Evolutionary conservation across 2,329 filamentous ascomycete species (phyloP), one percentile per base, ranked within the genome.

Genomic region (Fusarium fujikuroi): DNA sequence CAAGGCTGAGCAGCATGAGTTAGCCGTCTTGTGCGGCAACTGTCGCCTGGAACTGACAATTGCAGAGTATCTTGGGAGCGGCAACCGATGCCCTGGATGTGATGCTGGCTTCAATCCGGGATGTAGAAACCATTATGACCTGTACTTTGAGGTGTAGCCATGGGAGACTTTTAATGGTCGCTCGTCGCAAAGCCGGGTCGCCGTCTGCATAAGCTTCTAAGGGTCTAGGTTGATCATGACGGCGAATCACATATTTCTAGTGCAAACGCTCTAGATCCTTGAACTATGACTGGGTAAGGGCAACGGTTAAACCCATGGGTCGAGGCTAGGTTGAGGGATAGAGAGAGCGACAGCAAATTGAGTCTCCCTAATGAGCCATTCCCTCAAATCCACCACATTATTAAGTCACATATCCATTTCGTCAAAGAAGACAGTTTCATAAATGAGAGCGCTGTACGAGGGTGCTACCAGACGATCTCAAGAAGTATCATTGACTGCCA

Each of bases 61-160:
- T 1, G 7, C 16, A 25, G 66, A 69, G 7, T 69, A 69, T 34
- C 25, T 69, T 2, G 32, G 12, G 3, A 54, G 66, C 6, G 25
- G 39, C 0, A 60, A 44, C 7, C 25, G 12, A 7, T 69, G 66
- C 12, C 66, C 60, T 3, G n/a, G 66, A 5, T 69, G 66, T 4
- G 12, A 7, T 19, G 60, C 66, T 28, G 52, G 66, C 3, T 69
- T 69, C 19, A 69, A 69, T 9, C 66, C 66, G n/a, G 66, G 66
- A 9, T 69, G 66, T 23, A 69, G 28, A 2, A 70, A 36, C 11
- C 66, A 69, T 12, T 69, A 69, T 7, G 49, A 37, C 10, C 3
- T 69, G 18, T 69, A 69, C 25, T 69, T 69, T 19, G 66, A 65
- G 21, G 21, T 53, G 14, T 70, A 69, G 23, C 14, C 0, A 9